Conservation (phyloP, 768 basidiomycete genomes). For the Glaciozyma martinii region DNA sequence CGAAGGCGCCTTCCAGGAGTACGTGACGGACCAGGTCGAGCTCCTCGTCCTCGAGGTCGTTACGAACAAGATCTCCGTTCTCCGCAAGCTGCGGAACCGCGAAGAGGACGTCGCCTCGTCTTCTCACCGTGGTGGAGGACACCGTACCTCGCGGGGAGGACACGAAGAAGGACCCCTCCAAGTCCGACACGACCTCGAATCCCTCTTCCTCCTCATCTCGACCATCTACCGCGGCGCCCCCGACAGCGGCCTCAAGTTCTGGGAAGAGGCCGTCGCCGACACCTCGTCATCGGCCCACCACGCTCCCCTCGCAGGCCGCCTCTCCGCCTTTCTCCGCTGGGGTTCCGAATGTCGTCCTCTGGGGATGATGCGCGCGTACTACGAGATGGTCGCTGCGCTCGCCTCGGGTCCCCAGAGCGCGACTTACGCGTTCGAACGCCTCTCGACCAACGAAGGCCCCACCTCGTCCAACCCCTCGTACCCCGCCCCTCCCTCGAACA, state of each 20-base stretch:
- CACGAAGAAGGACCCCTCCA: not conserved
- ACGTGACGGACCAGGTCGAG: slow-evolving; percentile 59
- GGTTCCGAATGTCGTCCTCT: slow-evolving; percentile 66
- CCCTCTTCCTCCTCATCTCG: slow-evolving; percentile 73
- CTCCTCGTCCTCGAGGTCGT: slow-evolving; percentile 54
- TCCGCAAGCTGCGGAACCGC: slow-evolving; percentile 60
- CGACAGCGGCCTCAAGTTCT: slow-evolving; percentile 75
- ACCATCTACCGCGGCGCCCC: slow-evolving; percentile 63
- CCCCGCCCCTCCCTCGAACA: slow-evolving; percentile 53
- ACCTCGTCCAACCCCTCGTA: not conserved
- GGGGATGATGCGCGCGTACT: slow-evolving; percentile 66
- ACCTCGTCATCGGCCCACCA: slow-evolving; percentile 4
- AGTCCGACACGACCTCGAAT: slow-evolving; percentile 61
- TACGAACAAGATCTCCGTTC: slow-evolving; percentile 36
- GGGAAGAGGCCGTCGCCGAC: slow-evolving; percentile 47
- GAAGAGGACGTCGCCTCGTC: slow-evolving; percentile 77
- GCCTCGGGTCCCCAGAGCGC: slow-evolving; percentile 76
- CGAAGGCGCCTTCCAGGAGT: slow-evolving; percentile 47
- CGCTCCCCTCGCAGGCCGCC: slow-evolving; percentile 39
- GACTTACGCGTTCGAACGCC: slow-evolving; percentile 78
- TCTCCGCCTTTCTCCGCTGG: slow-evolving; percentile 70
- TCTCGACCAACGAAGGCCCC: slow-evolving; percentile 46
- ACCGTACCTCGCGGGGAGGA: slow-evolving; percentile 15
- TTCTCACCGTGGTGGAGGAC: slow-evolving; percentile 49
- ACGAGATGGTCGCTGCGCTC: slow-evolving; percentile 79